phyloP scores from a whole-genome alignment of 345 rosid genomes.

The Erysimum cheiranthoides region DNA sequence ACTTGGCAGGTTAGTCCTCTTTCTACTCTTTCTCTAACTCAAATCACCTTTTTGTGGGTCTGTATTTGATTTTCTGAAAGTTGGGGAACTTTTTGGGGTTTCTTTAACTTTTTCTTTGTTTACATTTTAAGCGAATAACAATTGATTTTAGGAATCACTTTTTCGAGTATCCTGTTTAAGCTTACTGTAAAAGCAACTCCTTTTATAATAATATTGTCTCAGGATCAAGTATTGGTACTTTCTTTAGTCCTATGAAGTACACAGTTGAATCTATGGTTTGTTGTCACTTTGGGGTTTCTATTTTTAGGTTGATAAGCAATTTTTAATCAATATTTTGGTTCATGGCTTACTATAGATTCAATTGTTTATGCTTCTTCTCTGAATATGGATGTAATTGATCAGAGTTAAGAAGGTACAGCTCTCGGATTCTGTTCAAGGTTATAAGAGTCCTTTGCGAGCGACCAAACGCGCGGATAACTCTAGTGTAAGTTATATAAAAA shows the following conservation, averaged over 20 bases:
- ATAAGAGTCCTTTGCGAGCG: slow-evolving; percentile 77
- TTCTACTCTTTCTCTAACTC: slow-evolving; percentile 1
- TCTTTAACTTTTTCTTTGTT: slow-evolving; percentile 9
- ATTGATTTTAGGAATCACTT: slow-evolving; percentile 20
- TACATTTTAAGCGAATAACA: slow-evolving; percentile 12
- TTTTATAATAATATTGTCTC: slow-evolving; percentile 26
- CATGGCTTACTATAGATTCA: background rate
- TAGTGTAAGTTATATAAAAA: slow-evolving; percentile 50
- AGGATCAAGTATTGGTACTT: slow-evolving; percentile 11
- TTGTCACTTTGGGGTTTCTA: slow-evolving; percentile 23
- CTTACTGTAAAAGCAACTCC: slow-evolving; percentile 40
- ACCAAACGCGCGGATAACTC: slow-evolving; percentile 60
- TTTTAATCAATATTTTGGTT: background rate
- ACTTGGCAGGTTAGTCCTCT: slow-evolving; percentile 78
- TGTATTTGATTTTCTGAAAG: slow-evolving; percentile 23
- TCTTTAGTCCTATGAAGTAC: slow-evolving; percentile 22
- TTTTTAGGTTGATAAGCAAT: slow-evolving; percentile 24
- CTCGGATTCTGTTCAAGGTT: slow-evolving; percentile 73
- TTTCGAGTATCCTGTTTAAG: slow-evolving; percentile 33
- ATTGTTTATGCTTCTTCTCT: slow-evolving; percentile 18
- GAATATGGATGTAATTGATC: slow-evolving; percentile 30
- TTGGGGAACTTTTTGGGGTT: slow-evolving; percentile 26
- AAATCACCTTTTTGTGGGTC: slow-evolving; percentile 33
- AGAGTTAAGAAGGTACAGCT: slow-evolving; percentile 98
- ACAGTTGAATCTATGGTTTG: background rate